These are phyloP conservation scores for Melampsora abietis-canadensis DNA, from an alignment of 1,284 basidiomycete genomes.

Conservation along the genomic window DNA sequence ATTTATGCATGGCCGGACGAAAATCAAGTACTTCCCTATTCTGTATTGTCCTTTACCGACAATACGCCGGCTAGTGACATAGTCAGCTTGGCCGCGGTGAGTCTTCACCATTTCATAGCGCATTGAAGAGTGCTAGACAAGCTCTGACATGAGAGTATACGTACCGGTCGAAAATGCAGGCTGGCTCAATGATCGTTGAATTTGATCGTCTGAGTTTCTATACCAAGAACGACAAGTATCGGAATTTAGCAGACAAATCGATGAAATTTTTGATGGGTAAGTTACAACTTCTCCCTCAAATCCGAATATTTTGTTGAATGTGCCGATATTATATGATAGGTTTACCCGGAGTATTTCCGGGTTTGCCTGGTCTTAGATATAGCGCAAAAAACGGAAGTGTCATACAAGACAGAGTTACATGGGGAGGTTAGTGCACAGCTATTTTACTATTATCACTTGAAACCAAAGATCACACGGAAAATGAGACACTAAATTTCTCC, in stretches of 20 bases:
- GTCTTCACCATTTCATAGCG: background rate
- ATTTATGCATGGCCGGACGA: constrained; percentile 27
- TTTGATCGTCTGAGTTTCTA: constrained; percentile 38
- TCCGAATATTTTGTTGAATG: background rate
- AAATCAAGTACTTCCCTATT: constrained; percentile 27
- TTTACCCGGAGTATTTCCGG: constrained; percentile 11
- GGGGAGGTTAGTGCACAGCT: constrained; percentile 11
- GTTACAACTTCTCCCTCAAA: background rate
- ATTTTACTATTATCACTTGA: no score
- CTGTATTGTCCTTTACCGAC: constrained; percentile 9
- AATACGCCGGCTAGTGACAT: constrained; percentile 4
- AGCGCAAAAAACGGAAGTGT: constrained; percentile 34
- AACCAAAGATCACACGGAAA: no score
- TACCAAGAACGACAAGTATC: constrained; percentile 30
- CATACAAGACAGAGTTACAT: constrained; percentile 15
- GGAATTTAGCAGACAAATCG: constrained; percentile 21
- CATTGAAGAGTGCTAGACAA: background rate
- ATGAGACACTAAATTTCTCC: background rate
- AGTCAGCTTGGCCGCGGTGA: constrained; percentile 33
- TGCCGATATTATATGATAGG: background rate
- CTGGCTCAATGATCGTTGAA: constrained; percentile 38
- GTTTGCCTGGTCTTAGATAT: constrained; percentile 22
- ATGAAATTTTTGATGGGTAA: constrained; percentile 29
- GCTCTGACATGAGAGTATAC: background rate
- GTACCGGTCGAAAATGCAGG: background rate